A percentile compares a stretch with the other conserved stretches of the same genome.
Conservation (phyloP, 2,329 filamentous ascomycete species). For the Furcasterigmium sp. region DNA sequence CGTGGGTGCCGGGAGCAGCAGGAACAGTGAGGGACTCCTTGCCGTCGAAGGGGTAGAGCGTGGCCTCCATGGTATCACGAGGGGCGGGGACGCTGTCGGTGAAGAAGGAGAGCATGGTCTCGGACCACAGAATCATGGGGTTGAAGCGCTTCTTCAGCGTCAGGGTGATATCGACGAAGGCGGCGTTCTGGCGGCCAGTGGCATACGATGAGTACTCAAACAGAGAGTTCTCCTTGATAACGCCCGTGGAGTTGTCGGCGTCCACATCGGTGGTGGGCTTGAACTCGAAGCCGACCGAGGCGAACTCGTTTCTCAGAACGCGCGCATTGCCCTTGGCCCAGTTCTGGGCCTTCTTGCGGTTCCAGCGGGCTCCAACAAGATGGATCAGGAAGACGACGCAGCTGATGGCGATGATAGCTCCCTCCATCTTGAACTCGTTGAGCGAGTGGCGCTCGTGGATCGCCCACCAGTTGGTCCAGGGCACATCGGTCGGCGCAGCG, state of each 20-base stretch:
- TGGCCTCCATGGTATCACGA: constrained; percentile 68
- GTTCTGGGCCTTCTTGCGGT: constrained; percentile 71
- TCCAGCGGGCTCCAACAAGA: constrained; percentile 72
- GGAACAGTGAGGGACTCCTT: constrained; percentile 78
- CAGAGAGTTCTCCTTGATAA: constrained; percentile 81
- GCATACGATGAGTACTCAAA: constrained; percentile 86
- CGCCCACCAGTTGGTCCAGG: constrained; percentile 95
- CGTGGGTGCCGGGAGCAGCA: constrained; percentile 51
- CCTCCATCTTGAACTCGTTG: constrained; percentile 83
- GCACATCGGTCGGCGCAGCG: constrained; percentile 45
- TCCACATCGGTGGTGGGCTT: constrained; percentile 43
- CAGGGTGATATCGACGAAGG: constrained; percentile 82
- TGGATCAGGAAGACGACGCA: constrained; percentile 72
- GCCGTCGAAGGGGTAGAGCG: constrained; percentile 85
- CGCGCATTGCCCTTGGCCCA: constrained; percentile 76
- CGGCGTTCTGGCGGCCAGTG: constrained; percentile 86
- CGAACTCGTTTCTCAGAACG: constrained; percentile 74
- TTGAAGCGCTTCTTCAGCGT: constrained; percentile 84
- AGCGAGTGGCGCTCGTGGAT: constrained; percentile 85
- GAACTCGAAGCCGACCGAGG: constrained; percentile 74
- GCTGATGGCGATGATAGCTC: constrained; percentile 72
- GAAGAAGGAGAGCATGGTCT: constrained; percentile 68
- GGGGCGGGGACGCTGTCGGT: constrained; percentile 70
- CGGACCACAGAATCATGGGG: constrained; percentile 57
- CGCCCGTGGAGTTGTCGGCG: constrained; percentile 27